Percentiles rank a stretch among this genome's conserved stretches.
These are phyloP conservation scores for Candolleomyces eurysporus DNA, from an alignment of 768 basidiomycete species.

Conservation along the genomic window DNA sequence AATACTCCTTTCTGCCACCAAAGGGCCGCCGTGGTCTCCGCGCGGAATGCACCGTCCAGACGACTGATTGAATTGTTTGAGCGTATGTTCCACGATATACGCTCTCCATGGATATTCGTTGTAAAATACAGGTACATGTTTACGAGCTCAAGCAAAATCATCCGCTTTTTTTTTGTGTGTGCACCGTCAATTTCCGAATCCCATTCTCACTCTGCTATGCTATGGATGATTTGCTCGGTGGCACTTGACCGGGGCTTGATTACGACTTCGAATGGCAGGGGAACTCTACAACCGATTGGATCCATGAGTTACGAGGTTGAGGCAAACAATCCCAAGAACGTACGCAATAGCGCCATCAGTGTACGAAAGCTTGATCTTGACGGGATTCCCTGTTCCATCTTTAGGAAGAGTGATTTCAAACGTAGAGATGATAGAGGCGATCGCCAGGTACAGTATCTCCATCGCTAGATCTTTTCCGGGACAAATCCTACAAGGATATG, in stretches of 20 bases:
- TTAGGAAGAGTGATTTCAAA: constrained; percentile 14
- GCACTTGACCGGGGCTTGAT: not conserved
- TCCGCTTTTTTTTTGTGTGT: too few relatives aligned
- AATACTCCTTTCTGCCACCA: too few relatives aligned
- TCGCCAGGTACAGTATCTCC: constrained; percentile 1
- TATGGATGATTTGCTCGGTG: not conserved
- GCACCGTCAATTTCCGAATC: too few relatives aligned
- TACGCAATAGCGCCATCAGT: not conserved
- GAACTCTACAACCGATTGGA: not conserved
- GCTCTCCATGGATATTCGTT: too few relatives aligned
- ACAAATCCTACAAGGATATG: not conserved
- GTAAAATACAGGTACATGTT: too few relatives aligned
- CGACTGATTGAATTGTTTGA: too few relatives aligned
- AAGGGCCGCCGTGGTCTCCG: too few relatives aligned
- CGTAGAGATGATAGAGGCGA: constrained; percentile 10
- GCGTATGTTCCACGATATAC: too few relatives aligned
- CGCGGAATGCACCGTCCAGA: too few relatives aligned
- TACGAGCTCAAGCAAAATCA: too few relatives aligned
- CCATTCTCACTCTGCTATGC: too few relatives aligned
- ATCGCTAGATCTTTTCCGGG: constrained; percentile 3
- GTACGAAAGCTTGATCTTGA: not conserved
- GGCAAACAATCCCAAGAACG: not conserved
- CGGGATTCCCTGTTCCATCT: constrained; percentile 5
- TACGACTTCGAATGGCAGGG: not conserved
- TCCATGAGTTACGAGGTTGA: not conserved